These are phyloP conservation scores for Populus davidiana DNA, from an alignment of 345 rosid species.

Conservation along the genomic window DNA sequence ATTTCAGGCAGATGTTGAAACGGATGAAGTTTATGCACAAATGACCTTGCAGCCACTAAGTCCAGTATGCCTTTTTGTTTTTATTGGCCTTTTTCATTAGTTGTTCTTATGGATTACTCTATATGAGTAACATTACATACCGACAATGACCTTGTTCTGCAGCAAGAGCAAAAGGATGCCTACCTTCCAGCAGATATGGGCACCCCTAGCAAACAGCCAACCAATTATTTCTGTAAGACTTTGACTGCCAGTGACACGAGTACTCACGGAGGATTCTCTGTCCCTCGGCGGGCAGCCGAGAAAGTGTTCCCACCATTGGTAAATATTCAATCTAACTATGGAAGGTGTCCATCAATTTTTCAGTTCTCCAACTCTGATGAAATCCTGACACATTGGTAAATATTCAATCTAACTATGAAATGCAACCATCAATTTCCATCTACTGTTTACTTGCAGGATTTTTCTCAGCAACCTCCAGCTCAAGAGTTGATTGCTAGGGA, in stretches of 20 bases:
- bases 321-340: conserved; percentile 5
- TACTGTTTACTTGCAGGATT: conserved; percentile 58
- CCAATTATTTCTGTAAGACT: conserved; percentile 94
- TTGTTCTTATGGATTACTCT: neutral
- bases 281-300: conserved; percentile 98
- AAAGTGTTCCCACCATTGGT: conserved; percentile 99
- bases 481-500: conserved; percentile 96
- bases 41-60: conserved; percentile 95
- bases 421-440: neutral
- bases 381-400: conserved; percentile 51
- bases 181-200: conserved; percentile 90
- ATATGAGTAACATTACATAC: conserved; percentile 1
- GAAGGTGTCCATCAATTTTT: neutral
- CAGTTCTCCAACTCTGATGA: neutral
- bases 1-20: conserved; percentile 93
- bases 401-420: neutral
- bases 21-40: conserved; percentile 98
- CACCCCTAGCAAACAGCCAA: conserved; percentile 84
- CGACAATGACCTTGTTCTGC: conserved; percentile 20
- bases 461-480: conserved; percentile 88
- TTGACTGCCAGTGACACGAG: conserved; percentile 99
- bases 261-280: conserved; percentile 99
- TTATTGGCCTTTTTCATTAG: neutral
- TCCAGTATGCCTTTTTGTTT: conserved; percentile 50
- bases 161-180: conserved; percentile 97